These are phyloP conservation scores for Talaromyces funiculosus DNA, from an alignment of 2,329 filamentous ascomycete genomes.

Conservation along the genomic window DNA sequence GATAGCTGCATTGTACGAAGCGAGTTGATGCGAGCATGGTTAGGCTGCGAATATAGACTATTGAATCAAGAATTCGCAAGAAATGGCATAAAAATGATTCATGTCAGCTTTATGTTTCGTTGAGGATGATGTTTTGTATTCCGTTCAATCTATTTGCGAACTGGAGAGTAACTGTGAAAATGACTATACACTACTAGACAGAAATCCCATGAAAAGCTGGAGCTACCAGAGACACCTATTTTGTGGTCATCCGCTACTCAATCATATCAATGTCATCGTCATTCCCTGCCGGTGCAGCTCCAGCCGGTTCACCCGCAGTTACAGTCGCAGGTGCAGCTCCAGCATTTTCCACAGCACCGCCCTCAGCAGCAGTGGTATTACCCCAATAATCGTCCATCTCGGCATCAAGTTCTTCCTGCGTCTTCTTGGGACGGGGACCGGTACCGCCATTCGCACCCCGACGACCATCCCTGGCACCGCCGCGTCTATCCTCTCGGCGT, in stretches of 20 bases:
- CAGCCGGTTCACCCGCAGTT: neutral
- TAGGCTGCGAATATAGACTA: neutral
- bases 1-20: neutral
- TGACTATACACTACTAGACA: neutral
- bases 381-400: constrained; percentile 95
- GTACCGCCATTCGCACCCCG: constrained; percentile 39
- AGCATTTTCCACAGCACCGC: constrained; percentile 31
- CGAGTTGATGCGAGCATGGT: neutral
- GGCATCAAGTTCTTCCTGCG: constrained; percentile 85
- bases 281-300: neutral
- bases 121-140: neutral
- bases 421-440: constrained; percentile 63
- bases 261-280: constrained; percentile 66
- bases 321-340: constrained; percentile 16
- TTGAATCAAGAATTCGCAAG: neutral
- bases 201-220: neutral
- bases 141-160: neutral
- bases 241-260: constrained; percentile 39
- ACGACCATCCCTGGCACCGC: constrained; percentile 25
- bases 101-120: too few species aligned
- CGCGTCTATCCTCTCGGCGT: constrained; percentile 26
- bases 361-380: constrained; percentile 36
- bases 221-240: neutral
- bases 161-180: neutral
- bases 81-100: too few species aligned